Percentiles rank a stretch among this genome's conserved stretches.
Conservation (phyloP, 108 stramenopile genomes). For the Heterococcus sp. region DNA sequence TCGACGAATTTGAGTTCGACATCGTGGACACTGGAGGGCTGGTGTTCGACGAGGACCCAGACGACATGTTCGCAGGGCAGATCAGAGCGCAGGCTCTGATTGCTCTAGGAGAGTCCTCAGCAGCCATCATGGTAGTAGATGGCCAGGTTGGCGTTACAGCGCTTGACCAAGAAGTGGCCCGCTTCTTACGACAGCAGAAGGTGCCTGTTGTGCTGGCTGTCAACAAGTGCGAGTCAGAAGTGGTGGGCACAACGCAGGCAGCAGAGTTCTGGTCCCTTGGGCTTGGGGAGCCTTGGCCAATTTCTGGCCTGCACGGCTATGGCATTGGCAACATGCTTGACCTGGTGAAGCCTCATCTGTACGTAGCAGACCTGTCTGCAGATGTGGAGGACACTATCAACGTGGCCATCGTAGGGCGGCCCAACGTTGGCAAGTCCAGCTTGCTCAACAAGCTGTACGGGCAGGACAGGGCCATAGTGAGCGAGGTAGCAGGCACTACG, state of each 20-base stretch:
- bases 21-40: slow-evolving; percentile 91
- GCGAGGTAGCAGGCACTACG: slow-evolving; percentile 91
- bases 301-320: slow-evolving; percentile 91
- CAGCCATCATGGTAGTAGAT: slow-evolving; percentile 86
- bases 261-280: slow-evolving; percentile 91
- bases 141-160: slow-evolving; percentile 74
- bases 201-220: slow-evolving; percentile 83
- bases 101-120: slow-evolving; percentile 82
- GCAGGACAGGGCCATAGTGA: slow-evolving; percentile 81
- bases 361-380: slow-evolving; percentile 54
- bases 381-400: slow-evolving; percentile 67
- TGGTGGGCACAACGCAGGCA: slow-evolving; percentile 57
- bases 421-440: slow-evolving; percentile 93
- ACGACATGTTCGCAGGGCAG: slow-evolving; percentile 73
- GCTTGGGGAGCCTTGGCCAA: slow-evolving; percentile 86
- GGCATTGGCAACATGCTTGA: slow-evolving; percentile 91
- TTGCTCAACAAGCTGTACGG: slow-evolving; percentile 89
- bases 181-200: slow-evolving; percentile 77
- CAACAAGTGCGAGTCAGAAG: slow-evolving; percentile 93
- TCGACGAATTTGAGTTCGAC: slow-evolving; percentile 82
- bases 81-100: slow-evolving; percentile 75
- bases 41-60: slow-evolving; percentile 85
- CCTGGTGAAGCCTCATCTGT: slow-evolving; percentile 65
- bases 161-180: slow-evolving; percentile 75
- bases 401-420: slow-evolving; percentile 90